Base-by-base conservation (phyloP, 2,329 filamentous ascomycete genomes). In the Xylariaceae sp. region DNA sequence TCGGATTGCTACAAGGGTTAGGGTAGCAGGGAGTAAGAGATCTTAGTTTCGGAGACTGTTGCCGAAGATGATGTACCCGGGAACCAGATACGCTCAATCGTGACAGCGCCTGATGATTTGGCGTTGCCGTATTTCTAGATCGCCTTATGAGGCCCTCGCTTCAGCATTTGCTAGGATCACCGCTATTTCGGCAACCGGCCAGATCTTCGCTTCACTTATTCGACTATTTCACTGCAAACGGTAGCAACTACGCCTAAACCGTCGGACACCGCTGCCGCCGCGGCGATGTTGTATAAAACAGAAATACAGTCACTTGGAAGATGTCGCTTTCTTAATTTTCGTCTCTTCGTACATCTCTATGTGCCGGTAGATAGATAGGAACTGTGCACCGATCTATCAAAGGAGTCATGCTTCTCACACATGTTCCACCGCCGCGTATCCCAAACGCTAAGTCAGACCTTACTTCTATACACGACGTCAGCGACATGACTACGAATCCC, bases 31-130 rank as follows among this genome's bases (percentile, higher is more conserved):
- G 9, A 57, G 52, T 47, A 62, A 61, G 59, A 64, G 57, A 64
- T 61, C 52, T 57, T 10, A 49, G 54, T 57, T 61, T 63, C 60
- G 62, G 62, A 63, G 52, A 55, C 48, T 40, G 12, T 58, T 63
- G 60, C 62, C 62, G 62, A 63, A 62, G 50, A 59, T 61, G 48
- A 59, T 37, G 40, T 47, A 56, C 32, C 58, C 20, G 46, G 56
- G 43, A 44, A 54, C 54, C 50, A 52, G 42, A 56, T 48, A 20
- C 48, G 41, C 43, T 40, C 44, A 48, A 61, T 52, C 56, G 56
- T 57, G 57, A 60, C 60, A 56, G 53, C 57, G 54, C 55, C 59
- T 60, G 54, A 58, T 57, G 54, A 52, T 48, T 14, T 48, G 46
- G 48, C 51, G 53, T 40, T 47, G 40, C 46, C 50, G 41, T 44